phyloP scores from a whole-genome alignment of 2,329 filamentous ascomycete species.

The Botryotinia globosa region DNA sequence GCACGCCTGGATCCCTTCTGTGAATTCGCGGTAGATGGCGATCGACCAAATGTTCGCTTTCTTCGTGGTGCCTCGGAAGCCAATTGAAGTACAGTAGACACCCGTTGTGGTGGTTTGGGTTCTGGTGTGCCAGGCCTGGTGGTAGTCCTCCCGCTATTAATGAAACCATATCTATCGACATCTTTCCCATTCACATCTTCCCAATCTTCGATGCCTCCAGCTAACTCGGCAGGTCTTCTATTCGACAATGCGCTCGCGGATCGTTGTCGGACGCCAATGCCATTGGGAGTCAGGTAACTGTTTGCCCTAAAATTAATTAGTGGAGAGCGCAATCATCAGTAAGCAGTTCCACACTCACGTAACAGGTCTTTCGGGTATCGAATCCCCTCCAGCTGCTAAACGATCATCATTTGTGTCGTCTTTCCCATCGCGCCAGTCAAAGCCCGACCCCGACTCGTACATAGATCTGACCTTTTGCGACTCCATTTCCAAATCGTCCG shows the following conservation, averaged over 20 bases:
- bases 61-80: slow-evolving; percentile 37
- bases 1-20: slow-evolving; percentile 36
- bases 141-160: slow-evolving; percentile 45
- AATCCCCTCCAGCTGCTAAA: slow-evolving; percentile 18
- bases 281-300: slow-evolving; percentile 25
- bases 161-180: slow-evolving; percentile 69
- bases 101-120: slow-evolving; percentile 35
- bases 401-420: slow-evolving; percentile 20
- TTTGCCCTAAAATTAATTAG: slow-evolving; percentile 27
- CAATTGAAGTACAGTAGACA: slow-evolving; percentile 36
- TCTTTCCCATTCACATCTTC: slow-evolving; percentile 59
- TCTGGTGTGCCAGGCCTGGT: slow-evolving; percentile 42
- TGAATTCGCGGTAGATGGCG: slow-evolving; percentile 31
- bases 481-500: slow-evolving; percentile 37
- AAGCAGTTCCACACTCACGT: slow-evolving; percentile 22
- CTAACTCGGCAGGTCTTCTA: slow-evolving; percentile 46
- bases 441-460: slow-evolving; percentile 35
- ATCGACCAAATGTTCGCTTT: slow-evolving; percentile 33
- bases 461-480: slow-evolving; percentile 40
- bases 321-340: slow-evolving; percentile 10
- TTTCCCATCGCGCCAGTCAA: slow-evolving; percentile 33
- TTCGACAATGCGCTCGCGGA: slow-evolving; percentile 31
- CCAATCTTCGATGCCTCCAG: slow-evolving; percentile 64
- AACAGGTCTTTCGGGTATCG: slow-evolving; percentile 17
- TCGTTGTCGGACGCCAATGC: slow-evolving; percentile 21